These are phyloP conservation scores for Echria macrotheca DNA, from an alignment of 495 filamentous ascomycete species.

Conservation along the genomic window DNA sequence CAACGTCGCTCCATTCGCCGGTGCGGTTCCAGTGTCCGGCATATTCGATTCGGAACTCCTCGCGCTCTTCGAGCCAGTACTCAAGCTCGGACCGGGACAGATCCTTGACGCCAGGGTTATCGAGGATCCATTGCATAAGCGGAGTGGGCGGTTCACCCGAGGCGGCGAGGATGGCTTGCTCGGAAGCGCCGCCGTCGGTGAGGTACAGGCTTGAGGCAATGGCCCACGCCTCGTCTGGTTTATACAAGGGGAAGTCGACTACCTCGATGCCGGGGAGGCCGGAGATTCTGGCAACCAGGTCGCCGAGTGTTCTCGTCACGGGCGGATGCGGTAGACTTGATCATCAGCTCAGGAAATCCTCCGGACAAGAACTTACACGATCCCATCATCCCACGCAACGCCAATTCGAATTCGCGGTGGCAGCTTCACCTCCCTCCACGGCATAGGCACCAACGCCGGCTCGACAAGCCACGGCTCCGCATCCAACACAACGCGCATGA, in stretches of 20 bases:
- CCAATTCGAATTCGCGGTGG: constrained; percentile 53
- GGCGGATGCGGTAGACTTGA: constrained; percentile 68
- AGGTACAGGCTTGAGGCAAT: constrained; percentile 51
- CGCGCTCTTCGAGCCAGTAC: constrained; percentile 35
- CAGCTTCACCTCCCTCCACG: constrained; percentile 42
- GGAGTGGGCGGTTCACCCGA: constrained; percentile 54
- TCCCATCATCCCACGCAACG: constrained; percentile 63
- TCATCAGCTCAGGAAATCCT: no score
- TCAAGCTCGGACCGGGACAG: constrained; percentile 16
- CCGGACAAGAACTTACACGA: no score
- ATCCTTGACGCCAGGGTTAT: constrained; percentile 41
- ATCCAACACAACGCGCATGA: constrained; percentile 54
- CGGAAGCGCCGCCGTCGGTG: constrained; percentile 53
- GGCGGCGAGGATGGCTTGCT: constrained; percentile 39
- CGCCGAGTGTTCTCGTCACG: constrained; percentile 50
- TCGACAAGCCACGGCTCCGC: constrained; percentile 59
- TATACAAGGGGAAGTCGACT: constrained; percentile 62
- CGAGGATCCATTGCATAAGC: constrained; percentile 45
- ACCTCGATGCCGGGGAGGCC: constrained; percentile 42
- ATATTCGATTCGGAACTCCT: constrained; percentile 55
- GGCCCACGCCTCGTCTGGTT: constrained; percentile 55
- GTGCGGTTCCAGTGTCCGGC: constrained; percentile 54
- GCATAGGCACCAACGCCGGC: constrained; percentile 52
- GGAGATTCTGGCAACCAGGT: constrained; percentile 47
- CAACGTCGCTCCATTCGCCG: constrained; percentile 16